These are phyloP conservation scores for Isatis lusitanica DNA, from an alignment of 441 rosid genomes.

Conservation along the genomic window DNA sequence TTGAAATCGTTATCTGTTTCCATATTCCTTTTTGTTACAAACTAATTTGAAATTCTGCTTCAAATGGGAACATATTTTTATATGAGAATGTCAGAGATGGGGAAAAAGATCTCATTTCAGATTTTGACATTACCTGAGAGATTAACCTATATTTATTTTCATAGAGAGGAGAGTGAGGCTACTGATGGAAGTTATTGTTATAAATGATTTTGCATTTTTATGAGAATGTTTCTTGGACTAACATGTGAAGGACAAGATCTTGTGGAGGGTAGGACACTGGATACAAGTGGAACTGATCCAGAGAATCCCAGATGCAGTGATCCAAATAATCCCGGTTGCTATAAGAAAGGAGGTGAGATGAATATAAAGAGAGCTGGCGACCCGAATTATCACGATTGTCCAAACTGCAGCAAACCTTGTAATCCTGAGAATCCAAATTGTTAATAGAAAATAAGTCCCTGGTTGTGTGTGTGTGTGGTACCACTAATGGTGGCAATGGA, in stretches of 20 bases:
- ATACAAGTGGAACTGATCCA: not conserved
- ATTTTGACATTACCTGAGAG: too few species aligned
- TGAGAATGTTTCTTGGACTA: not conserved
- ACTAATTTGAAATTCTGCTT: too few species aligned
- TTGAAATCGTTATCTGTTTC: not conserved
- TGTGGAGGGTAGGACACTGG: slow-evolving; percentile 7
- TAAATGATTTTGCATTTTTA: not conserved
- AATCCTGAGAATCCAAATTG: slow-evolving; percentile 15
- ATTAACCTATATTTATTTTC: too few species aligned
- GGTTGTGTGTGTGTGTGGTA: not conserved
- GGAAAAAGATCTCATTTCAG: too few species aligned
- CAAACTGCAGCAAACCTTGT: slow-evolving; percentile 1
- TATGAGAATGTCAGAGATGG: too few species aligned
- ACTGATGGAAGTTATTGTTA: not conserved
- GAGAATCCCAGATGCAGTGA: too few species aligned
- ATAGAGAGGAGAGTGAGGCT: too few species aligned
- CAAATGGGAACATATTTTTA: too few species aligned
- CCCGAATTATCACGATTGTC: not conserved
- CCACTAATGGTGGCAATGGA: not conserved
- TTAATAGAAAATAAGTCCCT: not conserved
- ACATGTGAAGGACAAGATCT: slow-evolving; percentile 17
- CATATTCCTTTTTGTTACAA: not conserved
- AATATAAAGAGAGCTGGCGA: not conserved
- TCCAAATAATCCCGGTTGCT: not conserved
- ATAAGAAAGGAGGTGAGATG: not conserved